A percentile compares a stretch with the other conserved stretches of the same genome.
Evolutionary conservation across 441 rosid genomes (phyloP).

Genomic region (Euphorbia corollata): DNA sequence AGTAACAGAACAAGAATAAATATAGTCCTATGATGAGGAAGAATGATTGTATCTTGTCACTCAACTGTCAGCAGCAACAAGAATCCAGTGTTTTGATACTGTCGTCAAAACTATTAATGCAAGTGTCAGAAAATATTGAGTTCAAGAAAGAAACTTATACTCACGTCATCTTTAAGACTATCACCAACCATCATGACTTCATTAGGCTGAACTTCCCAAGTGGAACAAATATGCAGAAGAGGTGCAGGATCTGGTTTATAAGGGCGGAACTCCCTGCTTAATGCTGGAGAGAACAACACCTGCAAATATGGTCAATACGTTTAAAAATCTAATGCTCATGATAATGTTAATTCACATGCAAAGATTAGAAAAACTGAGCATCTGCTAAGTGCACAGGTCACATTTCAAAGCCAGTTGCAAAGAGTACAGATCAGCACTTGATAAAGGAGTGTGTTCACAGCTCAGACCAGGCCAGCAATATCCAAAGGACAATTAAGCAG

Average conservation of each 20-base stretch:
- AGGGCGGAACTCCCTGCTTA: constrained; percentile 92
- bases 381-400: background rate
- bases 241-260: constrained; percentile 91
- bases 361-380: background rate
- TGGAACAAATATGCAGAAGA: constrained; percentile 69
- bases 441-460: background rate
- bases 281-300: constrained; percentile 71
- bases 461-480: background rate
- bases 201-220: constrained; percentile 65
- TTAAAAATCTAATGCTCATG: background rate
- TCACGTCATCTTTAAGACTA: constrained; percentile 91
- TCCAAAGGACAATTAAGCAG: background rate
- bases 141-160: constrained; percentile 17
- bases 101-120: background rate
- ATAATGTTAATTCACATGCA: background rate
- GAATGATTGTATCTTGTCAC: background rate
- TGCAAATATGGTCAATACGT: constrained; percentile 21
- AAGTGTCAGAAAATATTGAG: background rate
- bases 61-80: background rate
- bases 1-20: background rate
- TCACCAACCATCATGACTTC: constrained; percentile 96
- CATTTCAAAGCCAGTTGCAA: background rate
- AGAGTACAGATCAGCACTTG: background rate
- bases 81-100: background rate
- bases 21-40: background rate